Conservation (phyloP, 2,329 filamentous ascomycete genomes). For the Ceratocystis ficicola region DNA sequence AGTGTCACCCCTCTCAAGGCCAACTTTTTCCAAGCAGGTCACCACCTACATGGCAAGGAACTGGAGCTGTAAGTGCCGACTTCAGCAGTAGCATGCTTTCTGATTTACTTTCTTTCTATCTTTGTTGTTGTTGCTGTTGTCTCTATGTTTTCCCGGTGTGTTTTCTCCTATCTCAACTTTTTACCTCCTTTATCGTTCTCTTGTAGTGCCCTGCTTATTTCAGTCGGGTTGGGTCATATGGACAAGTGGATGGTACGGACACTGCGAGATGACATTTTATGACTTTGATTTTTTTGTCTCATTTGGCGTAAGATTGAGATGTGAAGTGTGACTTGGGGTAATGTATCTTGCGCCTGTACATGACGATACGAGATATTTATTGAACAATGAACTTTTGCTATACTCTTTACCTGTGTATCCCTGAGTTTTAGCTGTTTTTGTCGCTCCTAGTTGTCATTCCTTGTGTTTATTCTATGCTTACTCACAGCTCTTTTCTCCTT, state of each 20-base stretch:
- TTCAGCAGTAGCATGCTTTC: conserved; percentile 11
- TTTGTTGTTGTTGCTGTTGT: conserved; percentile 12
- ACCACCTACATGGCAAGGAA: conserved; percentile 54
- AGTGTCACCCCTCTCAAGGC: conserved; percentile 85
- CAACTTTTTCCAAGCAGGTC: conserved; percentile 71
- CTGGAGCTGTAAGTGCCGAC: conserved; percentile 63
- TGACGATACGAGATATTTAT: conserved; percentile 15
- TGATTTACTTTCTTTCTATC: conserved; percentile 15
- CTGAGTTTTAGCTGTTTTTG: not conserved
- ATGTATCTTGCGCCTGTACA: conserved; percentile 8
- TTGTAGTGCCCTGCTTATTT: not conserved
- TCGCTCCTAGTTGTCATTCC: not conserved
- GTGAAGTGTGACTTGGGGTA: not conserved
- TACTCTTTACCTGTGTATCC: not conserved
- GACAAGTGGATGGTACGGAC: not conserved
- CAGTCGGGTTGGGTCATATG: not conserved
- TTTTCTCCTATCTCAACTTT: not conserved
- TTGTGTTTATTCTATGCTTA: not conserved
- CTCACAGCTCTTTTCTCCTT: not conserved
- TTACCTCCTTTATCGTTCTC: not conserved
- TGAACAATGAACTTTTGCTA: conserved; percentile 4
- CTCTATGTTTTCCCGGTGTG: not conserved
- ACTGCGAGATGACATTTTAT: not conserved
- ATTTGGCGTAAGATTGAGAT: not conserved
- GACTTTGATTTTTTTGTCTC: not conserved